These are phyloP conservation scores for Clarireedia monteithiana DNA, from an alignment of 2,329 filamentous ascomycete species.

Conservation along the genomic window DNA sequence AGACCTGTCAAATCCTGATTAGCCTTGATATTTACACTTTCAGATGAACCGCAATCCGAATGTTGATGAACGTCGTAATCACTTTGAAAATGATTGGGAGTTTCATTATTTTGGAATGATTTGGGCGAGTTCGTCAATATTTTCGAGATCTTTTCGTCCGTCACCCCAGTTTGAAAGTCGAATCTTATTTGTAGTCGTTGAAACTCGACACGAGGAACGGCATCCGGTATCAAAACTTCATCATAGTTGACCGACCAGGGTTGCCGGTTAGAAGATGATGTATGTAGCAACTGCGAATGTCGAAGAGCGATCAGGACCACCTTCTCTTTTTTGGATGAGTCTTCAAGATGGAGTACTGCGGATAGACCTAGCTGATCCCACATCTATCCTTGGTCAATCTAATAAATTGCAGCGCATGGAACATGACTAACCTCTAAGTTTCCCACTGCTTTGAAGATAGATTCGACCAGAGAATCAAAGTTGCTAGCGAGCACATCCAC, in stretches of 20 bases:
- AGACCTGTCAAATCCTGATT: background rate
- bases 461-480: slow-evolving; percentile 9
- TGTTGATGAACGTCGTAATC: too few relatives aligned
- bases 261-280: background rate
- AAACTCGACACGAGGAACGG: slow-evolving; percentile 15
- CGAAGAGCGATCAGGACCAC: slow-evolving; percentile 18
- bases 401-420: background rate
- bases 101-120: too few relatives aligned
- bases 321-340: background rate
- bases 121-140: background rate
- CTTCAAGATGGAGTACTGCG: slow-evolving; percentile 8
- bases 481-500: background rate
- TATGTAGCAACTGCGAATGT: slow-evolving; percentile 6
- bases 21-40: background rate
- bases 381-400: slow-evolving; percentile 14
- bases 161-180: slow-evolving; percentile 8
- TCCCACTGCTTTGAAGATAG: slow-evolving; percentile 14
- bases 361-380: slow-evolving; percentile 23
- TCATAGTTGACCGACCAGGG: background rate
- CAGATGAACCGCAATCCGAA: too few relatives aligned
- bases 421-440: slow-evolving; percentile 17
- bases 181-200: slow-evolving; percentile 18
- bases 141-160: background rate
- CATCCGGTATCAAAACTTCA: slow-evolving; percentile 16
- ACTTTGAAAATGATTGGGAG: too few relatives aligned